phyloP scores from a whole-genome alignment of 768 basidiomycete genomes.

The Lactarius evosmus region DNA sequence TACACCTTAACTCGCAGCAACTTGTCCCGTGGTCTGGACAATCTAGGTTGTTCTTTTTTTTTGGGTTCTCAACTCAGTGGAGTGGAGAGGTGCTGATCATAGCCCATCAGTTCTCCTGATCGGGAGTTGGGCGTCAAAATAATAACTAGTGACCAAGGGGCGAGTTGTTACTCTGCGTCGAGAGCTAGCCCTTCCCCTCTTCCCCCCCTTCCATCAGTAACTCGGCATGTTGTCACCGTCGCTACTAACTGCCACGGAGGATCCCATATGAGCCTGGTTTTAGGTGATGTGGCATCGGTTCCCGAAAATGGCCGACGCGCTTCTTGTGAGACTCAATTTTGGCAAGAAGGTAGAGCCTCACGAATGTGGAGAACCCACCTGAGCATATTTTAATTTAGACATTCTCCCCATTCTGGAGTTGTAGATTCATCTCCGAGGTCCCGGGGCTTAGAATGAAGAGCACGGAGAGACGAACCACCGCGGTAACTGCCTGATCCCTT shows the following conservation, averaged over 20 bases:
- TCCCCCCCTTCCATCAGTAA: background rate
- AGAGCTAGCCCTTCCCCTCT: background rate
- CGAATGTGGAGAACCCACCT: background rate
- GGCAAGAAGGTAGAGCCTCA: conserved; percentile 1
- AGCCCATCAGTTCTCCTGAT: conserved; percentile 16
- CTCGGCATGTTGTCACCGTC: background rate
- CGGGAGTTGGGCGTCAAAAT: conserved; percentile 12
- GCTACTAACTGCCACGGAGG: background rate
- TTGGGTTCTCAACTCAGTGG: conserved; percentile 8
- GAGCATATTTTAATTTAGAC: conserved; percentile 21
- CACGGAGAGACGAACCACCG: conserved; percentile 1
- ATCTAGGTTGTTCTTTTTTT: conserved; percentile 13
- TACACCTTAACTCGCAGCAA: conserved; percentile 12
- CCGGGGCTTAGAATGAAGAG: conserved; percentile 8
- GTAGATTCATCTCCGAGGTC: conserved; percentile 22
- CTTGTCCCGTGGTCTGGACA: conserved; percentile 13
- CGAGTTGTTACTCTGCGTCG: background rate
- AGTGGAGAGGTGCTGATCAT: conserved; percentile 15
- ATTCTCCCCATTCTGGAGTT: background rate
- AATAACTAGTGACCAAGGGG: background rate
- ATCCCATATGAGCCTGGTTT: background rate
- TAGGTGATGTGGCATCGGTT: background rate
- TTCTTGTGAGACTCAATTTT: background rate
- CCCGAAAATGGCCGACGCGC: conserved; percentile 21
- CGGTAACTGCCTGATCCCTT: conserved; percentile 10